These are phyloP conservation scores for Athelia sp. DNA, from an alignment of 1,284 basidiomycete genomes.

Conservation along the genomic window DNA sequence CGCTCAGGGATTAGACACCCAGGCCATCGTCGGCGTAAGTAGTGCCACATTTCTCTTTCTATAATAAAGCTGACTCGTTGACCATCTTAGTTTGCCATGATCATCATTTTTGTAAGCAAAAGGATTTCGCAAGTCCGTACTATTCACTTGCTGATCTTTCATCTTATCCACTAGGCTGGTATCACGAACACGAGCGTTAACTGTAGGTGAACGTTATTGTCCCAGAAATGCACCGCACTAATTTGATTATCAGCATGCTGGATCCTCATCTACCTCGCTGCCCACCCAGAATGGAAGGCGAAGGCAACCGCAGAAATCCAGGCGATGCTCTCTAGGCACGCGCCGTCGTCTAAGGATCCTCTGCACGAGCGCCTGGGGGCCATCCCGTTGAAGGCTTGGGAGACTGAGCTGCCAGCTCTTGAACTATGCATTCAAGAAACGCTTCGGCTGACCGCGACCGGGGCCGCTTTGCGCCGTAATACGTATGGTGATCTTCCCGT, in stretches of 20 bases:
- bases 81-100: conserved; percentile 27
- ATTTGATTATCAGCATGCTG: conserved; percentile 18
- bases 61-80: no score
- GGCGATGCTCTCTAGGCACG: conserved; percentile 19
- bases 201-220: conserved; percentile 16
- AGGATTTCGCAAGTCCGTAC: no score
- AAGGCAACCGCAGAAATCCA: conserved; percentile 20
- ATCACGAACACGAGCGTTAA: conserved; percentile 30
- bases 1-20: conserved; percentile 20
- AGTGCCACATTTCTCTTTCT: no score
- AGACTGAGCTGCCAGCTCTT: conserved; percentile 25
- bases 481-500: conserved; percentile 8
- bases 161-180: no score
- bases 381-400: conserved; percentile 31
- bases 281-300: conserved; percentile 23
- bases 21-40: conserved; percentile 21
- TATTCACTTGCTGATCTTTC: no score
- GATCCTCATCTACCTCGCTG: conserved; percentile 23
- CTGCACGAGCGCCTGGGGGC: conserved; percentile 23
- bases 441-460: conserved; percentile 18
- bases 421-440: conserved; percentile 31
- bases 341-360: conserved; percentile 15
- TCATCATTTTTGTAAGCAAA: conserved; percentile 26
- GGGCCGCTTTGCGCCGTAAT: conserved; percentile 21
- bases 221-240: no score